Evolutionary conservation across 2,329 filamentous ascomycete species (phyloP), one percentile per base, ranked within the genome.

Genomic region (Westerdykella ornata): DNA sequence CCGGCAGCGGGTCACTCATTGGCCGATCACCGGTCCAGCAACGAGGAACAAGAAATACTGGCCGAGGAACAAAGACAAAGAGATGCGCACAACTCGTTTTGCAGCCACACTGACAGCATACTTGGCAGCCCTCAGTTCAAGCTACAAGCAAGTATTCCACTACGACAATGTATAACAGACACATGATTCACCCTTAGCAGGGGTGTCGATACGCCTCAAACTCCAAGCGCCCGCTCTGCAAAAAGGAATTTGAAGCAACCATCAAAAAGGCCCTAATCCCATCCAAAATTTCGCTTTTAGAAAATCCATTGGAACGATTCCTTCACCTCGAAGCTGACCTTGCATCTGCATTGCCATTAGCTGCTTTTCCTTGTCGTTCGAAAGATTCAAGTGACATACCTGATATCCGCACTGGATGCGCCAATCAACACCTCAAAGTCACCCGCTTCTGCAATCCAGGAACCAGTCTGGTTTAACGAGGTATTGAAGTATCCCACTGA

Each of bases 221-320:
- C 45, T 14, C 36, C 36, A 31, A 37, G 42, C 44, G 41, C 44
- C 44, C 35, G 34, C 36, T 37, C 12, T 29, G 32, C 34, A 31
- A 15, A 38, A 44, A 35, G 26, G 32, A 36, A n/a, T 29, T n/a
- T 8, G 8, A n/a, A 29, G n/a, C n/a, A n/a, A n/a, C n/a, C n/a
- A n/a, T n/a, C n/a, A n/a, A n/a, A n/a, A 29, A 29, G n/a, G 26
- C 4, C 20, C 26, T 6, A n/a, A 17, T 37, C 19, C 19, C 8
- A 20, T 38, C 3, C 14, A 22, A 30, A 16, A 4, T n/a, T 26
- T 15, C 20, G 37, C 39, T 28, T 44, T 50, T 60, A 82, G 50
- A 81, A 82, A 6, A 79, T 69, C 81, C 81, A 84, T 17, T 74
- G 80, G 56, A 84, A 84, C 4, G 78, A 77, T 54, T 83, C 74